Conservation (phyloP, 768 basidiomycete species). For the Rhizopogon vulgaris region DNA sequence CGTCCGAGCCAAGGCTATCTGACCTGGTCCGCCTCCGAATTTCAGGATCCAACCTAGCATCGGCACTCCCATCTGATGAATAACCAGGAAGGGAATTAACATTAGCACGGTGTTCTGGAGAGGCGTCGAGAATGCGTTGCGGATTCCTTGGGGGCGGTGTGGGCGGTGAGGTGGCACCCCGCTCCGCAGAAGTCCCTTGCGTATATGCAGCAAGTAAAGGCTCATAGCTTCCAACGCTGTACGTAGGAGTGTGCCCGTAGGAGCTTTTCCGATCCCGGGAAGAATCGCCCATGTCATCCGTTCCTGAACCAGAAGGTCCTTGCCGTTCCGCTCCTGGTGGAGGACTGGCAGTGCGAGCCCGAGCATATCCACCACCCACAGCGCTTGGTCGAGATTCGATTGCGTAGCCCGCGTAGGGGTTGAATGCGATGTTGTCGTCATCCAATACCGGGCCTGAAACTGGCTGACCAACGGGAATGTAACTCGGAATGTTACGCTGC, state of each 20-base stretch:
- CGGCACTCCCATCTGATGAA: conserved; percentile 21
- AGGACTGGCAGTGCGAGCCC: conserved; percentile 43
- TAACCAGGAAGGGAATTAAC: neutral
- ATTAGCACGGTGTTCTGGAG: conserved; percentile 3
- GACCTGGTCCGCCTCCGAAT: conserved; percentile 15
- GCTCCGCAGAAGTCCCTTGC: conserved; percentile 18
- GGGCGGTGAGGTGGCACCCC: conserved; percentile 7
- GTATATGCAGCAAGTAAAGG: conserved; percentile 47
- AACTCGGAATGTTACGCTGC: conserved; percentile 27
- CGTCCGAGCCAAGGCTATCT: conserved; percentile 13
- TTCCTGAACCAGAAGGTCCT: conserved; percentile 7
- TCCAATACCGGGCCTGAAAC: conserved; percentile 25
- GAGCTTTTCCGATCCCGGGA: conserved; percentile 25
- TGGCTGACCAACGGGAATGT: conserved; percentile 14
- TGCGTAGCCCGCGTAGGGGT: conserved; percentile 48
- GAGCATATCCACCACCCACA: conserved; percentile 34
- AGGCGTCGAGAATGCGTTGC: conserved; percentile 1
- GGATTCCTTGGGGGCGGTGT: conserved; percentile 29
- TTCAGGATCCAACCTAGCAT: conserved; percentile 16
- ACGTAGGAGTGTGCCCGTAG: conserved; percentile 38
- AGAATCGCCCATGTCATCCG: conserved; percentile 20
- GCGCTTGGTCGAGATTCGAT: conserved; percentile 8
- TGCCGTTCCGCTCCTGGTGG: conserved; percentile 26
- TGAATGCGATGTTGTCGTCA: conserved; percentile 25
- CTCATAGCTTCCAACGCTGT: conserved; percentile 54